phyloP scores from a whole-genome alignment of 345 rosid genomes.

The Pseudoturritis turrita region DNA sequence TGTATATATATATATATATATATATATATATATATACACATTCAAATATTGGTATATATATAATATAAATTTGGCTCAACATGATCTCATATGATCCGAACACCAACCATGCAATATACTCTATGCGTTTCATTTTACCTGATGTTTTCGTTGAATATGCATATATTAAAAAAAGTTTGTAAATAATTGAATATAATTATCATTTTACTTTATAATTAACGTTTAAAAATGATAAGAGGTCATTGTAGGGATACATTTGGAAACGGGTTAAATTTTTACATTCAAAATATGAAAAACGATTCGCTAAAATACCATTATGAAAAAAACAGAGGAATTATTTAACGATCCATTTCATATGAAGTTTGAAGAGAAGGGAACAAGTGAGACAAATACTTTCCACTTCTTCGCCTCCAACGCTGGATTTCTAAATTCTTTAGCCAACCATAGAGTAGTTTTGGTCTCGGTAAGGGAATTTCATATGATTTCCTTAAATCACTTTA shows the following conservation, averaged over 20 bases:
- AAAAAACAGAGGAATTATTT: neutral
- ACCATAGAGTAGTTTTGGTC: neutral
- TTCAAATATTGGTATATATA: neutral
- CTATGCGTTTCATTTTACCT: neutral
- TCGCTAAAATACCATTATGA: neutral
- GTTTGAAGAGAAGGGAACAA: neutral
- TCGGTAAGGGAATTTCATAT: neutral
- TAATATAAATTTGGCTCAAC: neutral
- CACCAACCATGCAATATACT: neutral
- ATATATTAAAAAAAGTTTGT: neutral
- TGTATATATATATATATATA: neutral
- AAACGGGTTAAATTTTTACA: neutral
- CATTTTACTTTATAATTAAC: neutral
- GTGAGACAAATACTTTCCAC: neutral
- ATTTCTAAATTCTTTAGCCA: neutral
- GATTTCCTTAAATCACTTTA: neutral
- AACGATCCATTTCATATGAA: neutral
- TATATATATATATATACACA: neutral
- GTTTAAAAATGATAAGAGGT: neutral
- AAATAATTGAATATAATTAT: no score
- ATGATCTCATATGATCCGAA: neutral
- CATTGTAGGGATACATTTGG: neutral
- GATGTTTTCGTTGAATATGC: neutral
- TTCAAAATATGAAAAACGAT: neutral
- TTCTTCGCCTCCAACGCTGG: neutral